phyloP scores from a whole-genome alignment of 176 grass and related monocot species.

The Aegilops longissima region DNA sequence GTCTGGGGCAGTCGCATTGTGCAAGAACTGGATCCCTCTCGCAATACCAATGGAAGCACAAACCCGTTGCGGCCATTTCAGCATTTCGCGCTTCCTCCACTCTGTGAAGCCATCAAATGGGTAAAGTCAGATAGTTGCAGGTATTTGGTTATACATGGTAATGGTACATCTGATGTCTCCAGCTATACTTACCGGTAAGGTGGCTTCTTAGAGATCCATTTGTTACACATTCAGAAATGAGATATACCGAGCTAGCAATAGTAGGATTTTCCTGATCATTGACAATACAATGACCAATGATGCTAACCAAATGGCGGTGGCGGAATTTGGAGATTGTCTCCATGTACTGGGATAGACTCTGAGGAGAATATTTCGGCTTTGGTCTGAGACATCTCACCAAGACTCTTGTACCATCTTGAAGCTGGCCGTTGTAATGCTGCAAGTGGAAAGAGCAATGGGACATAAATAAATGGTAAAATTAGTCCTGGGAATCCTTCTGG shows the following conservation, averaged over 20 bases:
- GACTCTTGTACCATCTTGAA: constrained; percentile 72
- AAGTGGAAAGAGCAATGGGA: background rate
- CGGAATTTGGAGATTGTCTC: constrained; percentile 74
- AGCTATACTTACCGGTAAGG: constrained; percentile 59
- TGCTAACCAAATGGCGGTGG: constrained; percentile 86
- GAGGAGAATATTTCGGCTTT: constrained; percentile 69
- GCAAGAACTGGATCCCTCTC: constrained; percentile 89
- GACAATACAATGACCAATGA: constrained; percentile 72
- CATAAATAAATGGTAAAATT: constrained; percentile 1
- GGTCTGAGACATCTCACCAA: constrained; percentile 64
- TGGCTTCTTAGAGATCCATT: constrained; percentile 82
- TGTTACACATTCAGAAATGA: constrained; percentile 61
- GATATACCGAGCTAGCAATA: constrained; percentile 44
- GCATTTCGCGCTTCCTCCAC: constrained; percentile 74
- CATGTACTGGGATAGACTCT: constrained; percentile 67
- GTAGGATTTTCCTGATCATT: constrained; percentile 43
- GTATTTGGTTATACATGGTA: background rate
- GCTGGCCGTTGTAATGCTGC: constrained; percentile 64
- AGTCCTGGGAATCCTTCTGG: background rate
- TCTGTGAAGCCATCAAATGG: constrained; percentile 39
- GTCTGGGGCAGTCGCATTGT: constrained; percentile 61
- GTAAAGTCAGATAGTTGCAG: background rate
- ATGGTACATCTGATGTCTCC: background rate
- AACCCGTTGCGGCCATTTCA: constrained; percentile 91
- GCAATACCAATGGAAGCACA: constrained; percentile 66